Percentiles rank a stretch among this genome's conserved stretches.
Evolutionary conservation across 768 basidiomycete species (phyloP).

Genomic region (Galerina sulciceps): DNA sequence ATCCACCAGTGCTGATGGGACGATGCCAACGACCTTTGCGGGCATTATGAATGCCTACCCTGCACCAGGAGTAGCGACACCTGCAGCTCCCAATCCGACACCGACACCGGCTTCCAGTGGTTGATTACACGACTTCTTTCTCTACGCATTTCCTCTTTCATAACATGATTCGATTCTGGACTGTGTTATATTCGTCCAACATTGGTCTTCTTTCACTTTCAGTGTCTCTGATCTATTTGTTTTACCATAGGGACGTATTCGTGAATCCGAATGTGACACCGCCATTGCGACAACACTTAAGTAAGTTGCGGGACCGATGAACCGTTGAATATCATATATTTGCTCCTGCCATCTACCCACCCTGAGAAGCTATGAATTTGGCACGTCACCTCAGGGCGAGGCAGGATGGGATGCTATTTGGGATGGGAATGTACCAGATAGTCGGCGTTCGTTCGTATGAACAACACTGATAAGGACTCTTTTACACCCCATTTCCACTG

Average conservation of each 20-base stretch:
- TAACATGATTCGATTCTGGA: not conserved
- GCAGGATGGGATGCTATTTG: slow-evolving; percentile 18
- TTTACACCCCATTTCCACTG: slow-evolving; percentile 8
- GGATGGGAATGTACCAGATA: slow-evolving; percentile 16
- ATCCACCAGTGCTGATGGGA: slow-evolving; percentile 19
- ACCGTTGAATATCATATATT: not conserved
- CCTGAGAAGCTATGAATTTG: slow-evolving; percentile 18
- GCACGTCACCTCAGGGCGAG: slow-evolving; percentile 24
- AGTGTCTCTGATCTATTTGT: not conserved
- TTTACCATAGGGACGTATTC: not conserved
- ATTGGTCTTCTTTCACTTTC: not conserved
- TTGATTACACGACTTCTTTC: not conserved
- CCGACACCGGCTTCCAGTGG: not conserved
- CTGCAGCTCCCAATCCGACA: slow-evolving; percentile 3
- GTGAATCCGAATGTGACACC: not conserved
- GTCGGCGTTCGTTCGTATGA: slow-evolving; percentile 2
- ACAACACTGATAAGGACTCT: slow-evolving; percentile 14
- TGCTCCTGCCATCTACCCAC: slow-evolving; percentile 14
- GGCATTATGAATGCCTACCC: slow-evolving; percentile 77
- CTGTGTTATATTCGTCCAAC: not conserved
- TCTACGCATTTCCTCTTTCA: not conserved
- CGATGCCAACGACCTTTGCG: slow-evolving; percentile 54
- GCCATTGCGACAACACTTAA: not conserved
- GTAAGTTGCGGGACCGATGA: not conserved
- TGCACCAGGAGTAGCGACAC: slow-evolving; percentile 20